Evolutionary conservation across 2,329 filamentous ascomycete genomes (phyloP), one percentile per base, ranked within the genome.

Genomic region (Ambrosiella cleistominuta): DNA sequence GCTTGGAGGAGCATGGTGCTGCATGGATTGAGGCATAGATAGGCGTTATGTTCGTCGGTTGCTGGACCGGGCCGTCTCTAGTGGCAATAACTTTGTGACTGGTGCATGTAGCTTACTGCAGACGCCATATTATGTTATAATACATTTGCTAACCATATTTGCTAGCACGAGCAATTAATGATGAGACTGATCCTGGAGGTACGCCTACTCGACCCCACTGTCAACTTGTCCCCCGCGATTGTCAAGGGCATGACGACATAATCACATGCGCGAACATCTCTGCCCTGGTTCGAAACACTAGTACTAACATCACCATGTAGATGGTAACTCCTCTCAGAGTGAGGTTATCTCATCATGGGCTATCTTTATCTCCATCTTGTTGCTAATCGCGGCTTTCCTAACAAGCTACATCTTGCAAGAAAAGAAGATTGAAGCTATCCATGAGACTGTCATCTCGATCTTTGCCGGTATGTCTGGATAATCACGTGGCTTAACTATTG

Each of bases 371-470:
- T 82, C 95, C 65, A 95, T 98, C 65, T 80, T 88, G 73, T 82
- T 98, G 65, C 82, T 98, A 66, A 95, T 97, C 64, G 80, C 86
- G 63, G 91, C 93, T 62, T 87, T 98, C 65, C 95, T 97, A 70
- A 95, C 89, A 50, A 96, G 90, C 76, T 98, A 98, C 73, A 85
- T 94, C 64, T 79, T 98, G 61, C 91, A 97, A 71, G 88, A 93
- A 73, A 90, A 88, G 72, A 96, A 94, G 73, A 90, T 98, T 59
- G 93, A 96, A 66, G 93, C 93, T 36, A 85, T 98, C 57, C 93
- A 98, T 70, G 93, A 98, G 74, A 98, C 93, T 1, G 93, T 97
- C 65, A 83, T 98, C 62, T 97, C 91, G 62, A 98, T 98, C 68
- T 97, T 98, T 74, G 90, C 89, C 60, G 89, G 89, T 90, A 71